These are phyloP conservation scores for Sporothrix sp. DNA, from an alignment of 2,329 filamentous ascomycete species.

Conservation along the genomic window DNA sequence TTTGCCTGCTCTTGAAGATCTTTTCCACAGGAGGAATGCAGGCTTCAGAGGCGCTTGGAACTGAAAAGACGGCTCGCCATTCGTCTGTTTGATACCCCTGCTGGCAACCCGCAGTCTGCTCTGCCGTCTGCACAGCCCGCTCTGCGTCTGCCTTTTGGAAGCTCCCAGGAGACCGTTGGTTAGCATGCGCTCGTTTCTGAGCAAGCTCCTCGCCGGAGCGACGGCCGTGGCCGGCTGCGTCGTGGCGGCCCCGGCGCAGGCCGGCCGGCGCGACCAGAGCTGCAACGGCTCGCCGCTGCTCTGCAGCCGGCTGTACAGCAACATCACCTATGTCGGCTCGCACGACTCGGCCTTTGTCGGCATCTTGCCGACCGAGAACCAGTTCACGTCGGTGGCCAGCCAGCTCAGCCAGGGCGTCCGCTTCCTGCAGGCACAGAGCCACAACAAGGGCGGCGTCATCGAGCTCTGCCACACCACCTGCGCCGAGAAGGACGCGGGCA, in stretches of 20 bases:
- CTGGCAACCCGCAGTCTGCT: not conserved
- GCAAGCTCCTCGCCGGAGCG: not conserved
- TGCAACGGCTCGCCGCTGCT: constrained; percentile 51
- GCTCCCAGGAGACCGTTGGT: not conserved
- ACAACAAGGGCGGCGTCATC: constrained; percentile 40
- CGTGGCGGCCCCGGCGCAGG: not conserved
- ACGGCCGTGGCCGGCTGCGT: not conserved
- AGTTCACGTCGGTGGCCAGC: constrained; percentile 46
- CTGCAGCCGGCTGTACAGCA: constrained; percentile 48
- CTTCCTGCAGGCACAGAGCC: constrained; percentile 55
- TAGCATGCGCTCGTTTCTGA: constrained; percentile 1
- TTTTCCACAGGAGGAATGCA: not conserved
- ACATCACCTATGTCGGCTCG: constrained; percentile 51
- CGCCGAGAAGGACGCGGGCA: constrained; percentile 47
- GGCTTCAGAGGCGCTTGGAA: not conserved
- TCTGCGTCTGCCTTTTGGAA: not conserved
- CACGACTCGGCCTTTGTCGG: constrained; percentile 59
- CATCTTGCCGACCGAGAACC: constrained; percentile 43
- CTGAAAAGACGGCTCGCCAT: not conserved
- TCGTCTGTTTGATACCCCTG: not conserved
- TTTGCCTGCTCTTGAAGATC: not conserved
- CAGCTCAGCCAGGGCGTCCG: constrained; percentile 55
- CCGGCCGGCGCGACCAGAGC: constrained; percentile 9
- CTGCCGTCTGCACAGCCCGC: not conserved
- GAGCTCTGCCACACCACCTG: constrained; percentile 58